A percentile compares a stretch with the other conserved stretches of the same genome.
These are phyloP conservation scores for Saprolegnia parasitica DNA, from an alignment of 352 stramenopile genomes.

Conservation along the genomic window DNA sequence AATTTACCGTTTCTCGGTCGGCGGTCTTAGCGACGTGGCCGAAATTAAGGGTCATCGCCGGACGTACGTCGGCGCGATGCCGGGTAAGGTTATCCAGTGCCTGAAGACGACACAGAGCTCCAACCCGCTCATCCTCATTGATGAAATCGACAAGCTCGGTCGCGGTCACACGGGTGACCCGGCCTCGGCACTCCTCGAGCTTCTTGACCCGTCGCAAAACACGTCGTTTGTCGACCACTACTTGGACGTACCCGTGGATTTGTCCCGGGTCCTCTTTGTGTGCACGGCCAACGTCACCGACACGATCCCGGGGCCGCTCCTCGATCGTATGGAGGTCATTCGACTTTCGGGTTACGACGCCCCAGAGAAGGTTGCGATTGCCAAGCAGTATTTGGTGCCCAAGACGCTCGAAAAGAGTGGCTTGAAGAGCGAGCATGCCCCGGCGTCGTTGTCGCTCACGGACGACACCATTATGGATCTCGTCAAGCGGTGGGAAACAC, in stretches of 20 bases:
- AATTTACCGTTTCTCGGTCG: slow-evolving; percentile 99
- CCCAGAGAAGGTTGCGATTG: slow-evolving; percentile 97
- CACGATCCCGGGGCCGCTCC: slow-evolving; percentile 94
- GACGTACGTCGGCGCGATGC: slow-evolving; percentile 99
- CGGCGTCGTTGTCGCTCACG: slow-evolving; percentile 85
- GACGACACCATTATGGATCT: slow-evolving; percentile 90
- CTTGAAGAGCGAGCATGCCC: slow-evolving; percentile 47
- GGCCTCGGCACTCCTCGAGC: slow-evolving; percentile 93
- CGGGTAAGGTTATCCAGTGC: slow-evolving; percentile 98
- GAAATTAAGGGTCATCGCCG: slow-evolving; percentile 98
- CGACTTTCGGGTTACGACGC: slow-evolving; percentile 94
- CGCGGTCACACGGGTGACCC: slow-evolving; percentile 91
- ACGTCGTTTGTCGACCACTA: slow-evolving; percentile 97
- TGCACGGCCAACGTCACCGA: slow-evolving; percentile 96
- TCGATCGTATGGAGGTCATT: slow-evolving; percentile 99
- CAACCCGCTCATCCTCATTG: slow-evolving; percentile 98
- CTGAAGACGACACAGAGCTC: slow-evolving; percentile 95
- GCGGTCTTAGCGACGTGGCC: slow-evolving; percentile 94
- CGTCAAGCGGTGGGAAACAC: slow-evolving; percentile 46
- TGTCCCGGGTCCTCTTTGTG: slow-evolving; percentile 96
- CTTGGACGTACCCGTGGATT: slow-evolving; percentile 97
- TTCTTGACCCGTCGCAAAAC: slow-evolving; percentile 97
- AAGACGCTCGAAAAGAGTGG: slow-evolving; percentile 94
- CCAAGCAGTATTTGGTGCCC: slow-evolving; percentile 96
- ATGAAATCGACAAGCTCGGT: slow-evolving; percentile 92